Percentiles rank a stretch among this genome's conserved stretches.
Conservation (phyloP, 2,329 filamentous ascomycete species). For the Amylocarpus encephaloides region DNA sequence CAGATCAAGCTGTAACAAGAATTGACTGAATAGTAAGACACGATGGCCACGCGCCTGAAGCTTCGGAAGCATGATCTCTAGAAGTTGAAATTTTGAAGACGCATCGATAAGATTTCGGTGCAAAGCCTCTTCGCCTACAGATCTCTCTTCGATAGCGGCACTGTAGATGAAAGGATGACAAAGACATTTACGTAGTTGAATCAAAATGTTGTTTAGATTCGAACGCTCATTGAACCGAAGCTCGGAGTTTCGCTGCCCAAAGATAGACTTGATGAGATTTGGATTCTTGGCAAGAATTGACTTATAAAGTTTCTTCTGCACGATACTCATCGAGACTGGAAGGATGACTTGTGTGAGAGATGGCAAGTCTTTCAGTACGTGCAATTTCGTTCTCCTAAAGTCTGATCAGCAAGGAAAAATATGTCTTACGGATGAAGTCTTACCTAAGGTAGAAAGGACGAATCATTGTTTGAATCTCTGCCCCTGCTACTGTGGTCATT, state of each 20-base stretch:
- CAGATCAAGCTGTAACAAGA: constrained; percentile 80
- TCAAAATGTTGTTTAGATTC: constrained; percentile 86
- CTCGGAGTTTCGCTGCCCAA: constrained; percentile 54
- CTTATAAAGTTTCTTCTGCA: constrained; percentile 92
- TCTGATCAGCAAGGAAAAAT: constrained; percentile 1
- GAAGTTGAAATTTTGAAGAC: constrained; percentile 77
- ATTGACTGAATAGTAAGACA: constrained; percentile 94
- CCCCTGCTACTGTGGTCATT: constrained; percentile 77
- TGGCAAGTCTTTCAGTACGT: constrained; percentile 85
- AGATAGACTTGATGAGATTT: constrained; percentile 79
- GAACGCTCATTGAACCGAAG: constrained; percentile 66
- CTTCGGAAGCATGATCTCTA: constrained; percentile 82
- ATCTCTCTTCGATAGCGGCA: constrained; percentile 78
- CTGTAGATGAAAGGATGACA: constrained; percentile 97
- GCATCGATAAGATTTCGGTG: constrained; percentile 85
- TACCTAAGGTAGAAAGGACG: constrained; percentile 58
- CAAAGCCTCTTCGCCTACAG: constrained; percentile 52
- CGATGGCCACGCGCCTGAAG: constrained; percentile 79
- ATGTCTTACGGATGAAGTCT: not conserved
- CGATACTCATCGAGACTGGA: constrained; percentile 86
- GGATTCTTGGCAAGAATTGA: constrained; percentile 90
- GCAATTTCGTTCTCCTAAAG: constrained; percentile 71
- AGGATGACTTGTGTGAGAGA: constrained; percentile 93
- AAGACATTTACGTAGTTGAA: constrained; percentile 89
- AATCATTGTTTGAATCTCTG: constrained; percentile 75